Base-by-base conservation (phyloP, 2,329 filamentous ascomycete species). In the Trichoderma gracile region DNA sequence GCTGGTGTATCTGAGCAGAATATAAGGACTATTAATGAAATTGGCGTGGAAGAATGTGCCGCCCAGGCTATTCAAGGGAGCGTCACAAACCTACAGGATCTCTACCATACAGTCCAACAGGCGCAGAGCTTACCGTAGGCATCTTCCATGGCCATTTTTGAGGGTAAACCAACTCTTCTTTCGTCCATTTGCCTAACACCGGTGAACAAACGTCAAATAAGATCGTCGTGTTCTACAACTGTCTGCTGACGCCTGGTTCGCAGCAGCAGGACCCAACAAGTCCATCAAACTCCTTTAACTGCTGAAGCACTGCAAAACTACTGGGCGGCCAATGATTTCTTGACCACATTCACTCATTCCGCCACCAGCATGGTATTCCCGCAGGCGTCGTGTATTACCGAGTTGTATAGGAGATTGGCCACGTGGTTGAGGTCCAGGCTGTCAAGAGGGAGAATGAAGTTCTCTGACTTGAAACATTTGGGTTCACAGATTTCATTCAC, bases 321-420 rank as follows among this genome's bases (percentile, higher is more conserved):
- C n/a, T n/a, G n/a, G n/a, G n/a, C n/a, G n/a, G n/a, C n/a, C n/a
- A n/a, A n/a, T n/a, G n/a, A n/a, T n/a, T n/a, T n/a, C n/a, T 67
- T 79, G 38, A 76, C 80, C 33, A 71, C 75, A 5, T 75, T 81
- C 30, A 75, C 73, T 7, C 73, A 19, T 77, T 76, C 55, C 75
- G 80, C 15, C 67, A 71, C 5, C 62, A 63, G 0, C 69, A 69
- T 2, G 77, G 77, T 3, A 69, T 81, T 5, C 71, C 78, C 0
- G 77, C 74, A 1, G 72, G 74, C 0, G 68, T 71, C 7, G 72
- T 83, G 5, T 73, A 82, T 64, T 71, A 82, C 15, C 67, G 70
- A 4, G 70, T 56, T 12, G 70, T 82, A 14, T 71, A 74, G 2
- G 79, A 75, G 5, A 71, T 77, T 4, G 80, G 80, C 1, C 77